phyloP scores from a whole-genome alignment of 2,329 filamentous ascomycete genomes.

The Sporothrix protearum region DNA sequence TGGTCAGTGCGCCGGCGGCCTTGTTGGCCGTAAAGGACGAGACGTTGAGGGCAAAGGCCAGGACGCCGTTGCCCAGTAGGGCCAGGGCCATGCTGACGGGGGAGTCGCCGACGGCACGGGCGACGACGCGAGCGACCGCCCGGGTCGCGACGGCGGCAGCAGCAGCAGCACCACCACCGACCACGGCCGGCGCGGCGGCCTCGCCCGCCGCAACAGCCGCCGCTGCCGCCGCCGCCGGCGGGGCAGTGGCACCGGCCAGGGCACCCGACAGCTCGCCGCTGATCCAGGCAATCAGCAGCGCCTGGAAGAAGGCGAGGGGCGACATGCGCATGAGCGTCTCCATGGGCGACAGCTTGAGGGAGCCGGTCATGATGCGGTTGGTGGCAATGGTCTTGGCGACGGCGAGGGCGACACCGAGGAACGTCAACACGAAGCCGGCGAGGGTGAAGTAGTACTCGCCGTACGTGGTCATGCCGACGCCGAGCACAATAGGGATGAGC shows the following conservation, averaged over 20 bases:
- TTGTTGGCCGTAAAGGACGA: constrained; percentile 58
- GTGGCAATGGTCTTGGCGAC: constrained; percentile 59
- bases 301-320: constrained; percentile 56
- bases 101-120: background rate
- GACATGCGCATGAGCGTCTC: constrained; percentile 62
- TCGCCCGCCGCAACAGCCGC: background rate
- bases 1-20: constrained; percentile 54
- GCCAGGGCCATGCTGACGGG: constrained; percentile 36
- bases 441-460: constrained; percentile 60
- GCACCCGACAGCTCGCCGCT: constrained; percentile 50
- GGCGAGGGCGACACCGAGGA: constrained; percentile 52
- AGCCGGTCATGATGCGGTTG: constrained; percentile 62
- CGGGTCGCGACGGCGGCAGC: background rate
- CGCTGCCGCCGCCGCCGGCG: background rate
- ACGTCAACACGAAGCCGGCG: constrained; percentile 53
- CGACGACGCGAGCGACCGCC: background rate
- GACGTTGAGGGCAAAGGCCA: constrained; percentile 55
- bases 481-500: constrained; percentile 57
- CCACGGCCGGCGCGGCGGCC: background rate
- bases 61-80: constrained; percentile 50
- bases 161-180: background rate
- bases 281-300: constrained; percentile 48
- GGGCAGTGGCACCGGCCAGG: background rate
- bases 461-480: constrained; percentile 56
- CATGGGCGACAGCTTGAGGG: constrained; percentile 53